Conservation (phyloP, 75 land plant genomes). For the Pinus taeda region DNA sequence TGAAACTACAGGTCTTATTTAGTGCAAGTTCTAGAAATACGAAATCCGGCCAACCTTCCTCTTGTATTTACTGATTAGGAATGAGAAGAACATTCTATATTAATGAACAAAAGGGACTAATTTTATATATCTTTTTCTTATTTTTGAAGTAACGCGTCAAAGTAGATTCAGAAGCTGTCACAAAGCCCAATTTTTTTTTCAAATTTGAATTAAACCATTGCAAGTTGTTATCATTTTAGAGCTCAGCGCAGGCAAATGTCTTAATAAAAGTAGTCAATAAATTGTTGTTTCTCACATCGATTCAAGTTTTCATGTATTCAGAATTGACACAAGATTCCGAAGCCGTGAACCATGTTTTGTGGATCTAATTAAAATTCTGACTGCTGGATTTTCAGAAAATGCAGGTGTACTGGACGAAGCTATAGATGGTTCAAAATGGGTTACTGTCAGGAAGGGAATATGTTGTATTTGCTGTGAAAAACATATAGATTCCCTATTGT, state of each 20-base stretch:
- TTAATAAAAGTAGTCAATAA: background rate
- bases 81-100: background rate
- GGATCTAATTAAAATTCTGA: background rate
- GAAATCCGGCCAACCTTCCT: no score
- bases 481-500: constrained; percentile 78
- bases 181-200: background rate
- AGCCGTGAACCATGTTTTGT: background rate
- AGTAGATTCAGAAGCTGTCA: background rate
- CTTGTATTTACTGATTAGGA: no score
- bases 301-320: background rate
- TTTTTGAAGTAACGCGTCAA: background rate
- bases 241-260: background rate
- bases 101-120: background rate
- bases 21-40: no score
- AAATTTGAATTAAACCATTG: background rate
- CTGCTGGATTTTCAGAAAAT: background rate
- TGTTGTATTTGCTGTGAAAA: constrained; percentile 81
- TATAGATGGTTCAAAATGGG: constrained; percentile 68
- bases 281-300: background rate
- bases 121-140: background rate
- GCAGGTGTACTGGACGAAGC: constrained; percentile 34
- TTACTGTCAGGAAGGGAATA: constrained; percentile 71
- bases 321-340: background rate
- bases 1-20: no score
- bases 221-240: background rate